Conservation (phyloP, 495 filamentous ascomycete species). For the Neurospora cerealis region DNA sequence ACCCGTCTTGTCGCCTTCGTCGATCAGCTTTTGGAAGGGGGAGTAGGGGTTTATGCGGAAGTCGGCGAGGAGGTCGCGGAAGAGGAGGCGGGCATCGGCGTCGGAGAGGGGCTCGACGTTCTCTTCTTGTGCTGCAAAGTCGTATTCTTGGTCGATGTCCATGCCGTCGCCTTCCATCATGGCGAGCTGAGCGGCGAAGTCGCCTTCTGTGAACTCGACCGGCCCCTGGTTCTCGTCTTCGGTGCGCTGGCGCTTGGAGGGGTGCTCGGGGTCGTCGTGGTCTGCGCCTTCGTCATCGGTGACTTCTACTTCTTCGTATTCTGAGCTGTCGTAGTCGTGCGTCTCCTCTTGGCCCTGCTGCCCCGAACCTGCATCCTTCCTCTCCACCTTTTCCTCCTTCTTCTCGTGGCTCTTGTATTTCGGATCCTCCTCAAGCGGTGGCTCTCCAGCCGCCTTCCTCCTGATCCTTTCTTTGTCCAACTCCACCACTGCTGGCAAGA, state of each 20-base stretch:
- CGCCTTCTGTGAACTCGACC: constrained; percentile 88
- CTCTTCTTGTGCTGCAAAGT: constrained; percentile 8
- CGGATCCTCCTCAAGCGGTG: background rate
- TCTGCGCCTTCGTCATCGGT: constrained; percentile 52
- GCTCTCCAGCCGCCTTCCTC: constrained; percentile 31
- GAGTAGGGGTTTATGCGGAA: constrained; percentile 74
- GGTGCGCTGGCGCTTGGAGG: constrained; percentile 57
- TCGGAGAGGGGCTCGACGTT: constrained; percentile 58
- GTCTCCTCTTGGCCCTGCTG: background rate
- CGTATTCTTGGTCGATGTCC: constrained; percentile 57
- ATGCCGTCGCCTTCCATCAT: constrained; percentile 65
- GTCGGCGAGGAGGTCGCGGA: constrained; percentile 80
- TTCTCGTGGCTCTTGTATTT: background rate
- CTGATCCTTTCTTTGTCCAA: constrained; percentile 50
- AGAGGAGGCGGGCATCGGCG: constrained; percentile 59
- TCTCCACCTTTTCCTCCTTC: background rate
- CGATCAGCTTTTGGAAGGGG: constrained; percentile 81
- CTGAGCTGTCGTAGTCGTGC: constrained; percentile 38
- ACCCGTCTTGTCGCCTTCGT: constrained; percentile 48
- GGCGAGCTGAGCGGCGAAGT: constrained; percentile 85
- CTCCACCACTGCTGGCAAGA: constrained; percentile 70
- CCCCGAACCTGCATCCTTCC: background rate
- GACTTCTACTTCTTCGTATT: constrained; percentile 86
- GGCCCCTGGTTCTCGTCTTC: constrained; percentile 46
- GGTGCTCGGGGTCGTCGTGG: constrained; percentile 32